Conservation (phyloP, 2,329 filamentous ascomycete genomes). For the Fusarium floridanum region DNA sequence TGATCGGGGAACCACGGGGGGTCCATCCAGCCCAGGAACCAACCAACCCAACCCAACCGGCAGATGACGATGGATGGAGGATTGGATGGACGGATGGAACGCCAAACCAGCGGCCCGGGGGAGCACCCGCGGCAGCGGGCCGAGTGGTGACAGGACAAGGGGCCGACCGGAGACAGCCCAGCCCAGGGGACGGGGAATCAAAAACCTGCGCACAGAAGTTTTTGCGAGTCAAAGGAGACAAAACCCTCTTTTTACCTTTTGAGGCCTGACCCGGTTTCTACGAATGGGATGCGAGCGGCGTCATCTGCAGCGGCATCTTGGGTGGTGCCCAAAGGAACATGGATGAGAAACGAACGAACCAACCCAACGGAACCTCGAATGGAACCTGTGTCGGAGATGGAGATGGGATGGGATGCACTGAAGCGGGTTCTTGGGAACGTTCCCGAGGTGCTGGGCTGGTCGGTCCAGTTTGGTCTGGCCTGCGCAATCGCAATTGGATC, state of each 20-base stretch:
- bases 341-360: constrained; percentile 26
- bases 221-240: constrained; percentile 5
- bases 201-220: constrained; percentile 21
- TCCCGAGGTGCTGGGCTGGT: background rate
- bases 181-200: background rate
- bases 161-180: background rate
- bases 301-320: constrained; percentile 23
- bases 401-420: background rate
- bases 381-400: background rate
- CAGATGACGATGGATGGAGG: constrained; percentile 18
- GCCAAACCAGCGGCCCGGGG: constrained; percentile 37
- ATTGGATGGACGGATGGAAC: constrained; percentile 5
- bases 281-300: constrained; percentile 34
- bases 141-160: constrained; percentile 26
- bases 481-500: background rate
- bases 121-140: constrained; percentile 38
- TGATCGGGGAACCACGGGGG: constrained; percentile 19
- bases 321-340: constrained; percentile 34
- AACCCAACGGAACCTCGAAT: constrained; percentile 14
- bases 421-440: background rate
- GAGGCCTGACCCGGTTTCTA: background rate
- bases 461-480: background rate
- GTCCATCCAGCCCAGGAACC: constrained; percentile 23
- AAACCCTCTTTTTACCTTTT: background rate
- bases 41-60: constrained; percentile 4